Conservation (phyloP, 2,329 filamentous ascomycete species). For the Thelonectria blattea region DNA sequence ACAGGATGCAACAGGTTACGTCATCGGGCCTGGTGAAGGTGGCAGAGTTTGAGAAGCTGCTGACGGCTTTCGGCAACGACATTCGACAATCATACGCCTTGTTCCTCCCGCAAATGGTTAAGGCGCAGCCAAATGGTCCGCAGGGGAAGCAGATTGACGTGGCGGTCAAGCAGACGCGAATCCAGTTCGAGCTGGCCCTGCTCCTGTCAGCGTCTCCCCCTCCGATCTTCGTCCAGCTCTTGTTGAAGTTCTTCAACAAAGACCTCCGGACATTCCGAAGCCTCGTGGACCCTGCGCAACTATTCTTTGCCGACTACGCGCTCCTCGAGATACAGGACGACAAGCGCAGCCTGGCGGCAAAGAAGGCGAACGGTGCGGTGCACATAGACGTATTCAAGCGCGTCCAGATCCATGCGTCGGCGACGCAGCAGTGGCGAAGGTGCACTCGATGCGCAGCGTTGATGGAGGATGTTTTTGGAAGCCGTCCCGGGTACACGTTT, state of each 20-base stretch:
- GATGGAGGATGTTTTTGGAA: conserved; percentile 65
- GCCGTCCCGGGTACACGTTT: conserved; percentile 58
- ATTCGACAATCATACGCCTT: conserved; percentile 58
- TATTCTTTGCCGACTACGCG: conserved; percentile 76
- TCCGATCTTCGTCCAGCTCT: conserved; percentile 57
- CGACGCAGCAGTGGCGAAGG: conserved; percentile 43
- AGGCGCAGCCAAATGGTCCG: conserved; percentile 54
- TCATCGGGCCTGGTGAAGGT: conserved; percentile 62
- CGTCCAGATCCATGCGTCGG: conserved; percentile 53
- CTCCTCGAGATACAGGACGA: conserved; percentile 72
- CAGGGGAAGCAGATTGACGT: conserved; percentile 52
- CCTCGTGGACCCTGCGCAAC: conserved; percentile 66
- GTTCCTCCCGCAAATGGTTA: conserved; percentile 52
- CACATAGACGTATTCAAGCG: conserved; percentile 65
- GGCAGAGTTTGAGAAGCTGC: conserved; percentile 66
- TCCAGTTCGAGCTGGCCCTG: conserved; percentile 58
- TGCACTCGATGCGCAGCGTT: conserved; percentile 66
- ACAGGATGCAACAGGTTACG: conserved; percentile 58
- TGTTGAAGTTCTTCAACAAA: conserved; percentile 69
- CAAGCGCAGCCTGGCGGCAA: conserved; percentile 51
- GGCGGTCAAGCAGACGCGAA: conserved; percentile 53
- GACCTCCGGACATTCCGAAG: conserved; percentile 64
- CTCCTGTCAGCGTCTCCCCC: conserved; percentile 57
- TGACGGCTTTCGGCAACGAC: conserved; percentile 56
- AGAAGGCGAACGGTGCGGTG: conserved; percentile 42